A percentile compares a stretch with the other conserved stretches of the same genome.
Conservation (phyloP, 73 alveolate genomes). For the Tetrahymena malaccensis region DNA sequence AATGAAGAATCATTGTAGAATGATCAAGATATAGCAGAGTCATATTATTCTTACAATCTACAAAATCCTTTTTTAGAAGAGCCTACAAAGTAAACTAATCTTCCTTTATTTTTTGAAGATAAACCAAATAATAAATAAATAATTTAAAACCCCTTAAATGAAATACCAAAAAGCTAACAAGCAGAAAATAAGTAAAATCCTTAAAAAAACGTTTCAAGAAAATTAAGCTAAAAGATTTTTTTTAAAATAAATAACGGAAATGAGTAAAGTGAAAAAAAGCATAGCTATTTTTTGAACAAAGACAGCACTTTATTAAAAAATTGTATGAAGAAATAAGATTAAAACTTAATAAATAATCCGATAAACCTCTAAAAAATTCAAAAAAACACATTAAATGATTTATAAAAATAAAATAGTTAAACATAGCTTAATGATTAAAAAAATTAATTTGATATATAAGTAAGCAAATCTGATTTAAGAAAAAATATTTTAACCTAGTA, state of each 20-base stretch:
- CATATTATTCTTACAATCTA: not conserved
- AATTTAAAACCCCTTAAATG: too few relatives aligned
- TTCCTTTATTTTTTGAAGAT: not conserved
- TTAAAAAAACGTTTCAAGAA: not conserved
- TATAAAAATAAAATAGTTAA: too few relatives aligned
- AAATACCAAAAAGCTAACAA: not conserved
- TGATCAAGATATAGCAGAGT: not conserved
- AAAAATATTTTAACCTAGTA: too few relatives aligned
- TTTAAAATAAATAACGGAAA: not conserved
- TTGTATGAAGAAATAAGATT: too few relatives aligned
- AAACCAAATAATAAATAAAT: not conserved
- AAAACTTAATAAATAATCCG: not conserved
- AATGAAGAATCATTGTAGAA: not conserved
- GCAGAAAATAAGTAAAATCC: not conserved
- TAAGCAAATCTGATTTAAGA: not conserved
- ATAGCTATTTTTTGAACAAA: too few relatives aligned
- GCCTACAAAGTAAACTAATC: not conserved
- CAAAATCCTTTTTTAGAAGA: not conserved
- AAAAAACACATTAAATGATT: not conserved
- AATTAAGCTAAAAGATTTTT: not conserved
- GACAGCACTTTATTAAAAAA: not conserved
- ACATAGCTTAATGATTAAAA: not conserved
- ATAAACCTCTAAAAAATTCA: too few relatives aligned
- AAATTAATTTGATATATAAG: too few relatives aligned
- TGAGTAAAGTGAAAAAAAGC: not conserved